Base-by-base conservation (phyloP, 1,284 basidiomycete genomes). In the Pseudozyma sp. region DNA sequence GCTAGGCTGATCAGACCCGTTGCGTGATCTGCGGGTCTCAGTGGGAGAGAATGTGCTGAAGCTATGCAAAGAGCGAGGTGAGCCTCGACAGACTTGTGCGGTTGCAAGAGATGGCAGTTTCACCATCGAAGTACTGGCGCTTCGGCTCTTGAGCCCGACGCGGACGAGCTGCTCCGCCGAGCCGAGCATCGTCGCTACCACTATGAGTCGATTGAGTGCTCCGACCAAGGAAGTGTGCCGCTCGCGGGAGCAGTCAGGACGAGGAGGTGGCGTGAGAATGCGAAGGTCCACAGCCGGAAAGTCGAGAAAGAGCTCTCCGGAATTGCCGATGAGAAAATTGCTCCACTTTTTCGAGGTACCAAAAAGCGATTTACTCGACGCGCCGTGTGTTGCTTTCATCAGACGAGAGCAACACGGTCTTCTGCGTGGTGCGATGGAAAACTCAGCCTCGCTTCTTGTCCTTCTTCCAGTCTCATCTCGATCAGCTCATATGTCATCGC, bases 111-210 rank as follows among this genome's bases (percentile, higher is more conserved):
- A 40, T 19, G 58, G 39, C 37, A 71, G 17, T 8, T 43, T 46
- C 24, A 47, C 37, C 63, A 48, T 51, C 3, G 63, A 71, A 7
- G 63, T 52, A 55, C 63, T 67, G 14, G 63, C 63, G 17, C 54
- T 43, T 43, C 29, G 33, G 17, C 54, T 51, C 9, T 37, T 60
- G 9, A 51, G 39, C 17, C 63, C 68, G 10, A 46, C 59, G 3
- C 54, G 48, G 31, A 56, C 45, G 11, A 71, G 59, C n/a, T 46
- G 42, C 17, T 47, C 48, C 11, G 42, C 33, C n/a, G 31, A 35
- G 33, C 33, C 14, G 34, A 55, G 45, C 14, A 13, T 31, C 16
- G 53, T 45, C 7, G 61, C 45, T 61, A 69, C 64, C 7, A 17
- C 49, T 7, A 42, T 5, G 13, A 14, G n/a, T 16, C 24, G 24